Base-by-base conservation (phyloP, 2,329 filamentous ascomycete genomes). In the Hirsutella minnesotensis region DNA sequence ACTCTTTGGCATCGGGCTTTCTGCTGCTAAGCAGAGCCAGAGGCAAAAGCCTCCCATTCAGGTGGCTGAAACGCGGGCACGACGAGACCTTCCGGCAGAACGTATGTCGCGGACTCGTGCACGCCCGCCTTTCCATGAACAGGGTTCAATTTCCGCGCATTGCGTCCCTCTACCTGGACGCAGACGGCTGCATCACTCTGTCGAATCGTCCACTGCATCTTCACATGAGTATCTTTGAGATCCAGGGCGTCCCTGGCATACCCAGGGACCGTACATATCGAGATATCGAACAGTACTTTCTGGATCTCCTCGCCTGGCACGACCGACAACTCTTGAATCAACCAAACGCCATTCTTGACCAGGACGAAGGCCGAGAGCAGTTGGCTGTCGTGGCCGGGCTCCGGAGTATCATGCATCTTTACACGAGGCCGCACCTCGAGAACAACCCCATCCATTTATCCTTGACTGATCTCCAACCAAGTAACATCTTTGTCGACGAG, bases 401-500 rank as follows among this genome's bases (percentile, higher is more conserved):
- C 52, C 51, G 57, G 40, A 52, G 51, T 4, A 43, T 47, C 7
- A 40, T 52, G 33, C 49, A 50, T n/a, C 48, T 49, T 16, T 57
- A 53, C 19, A 46, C 52, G 24, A 42, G 41, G 10, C 45, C 46
- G 5, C 39, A 51, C 9, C 38, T 46, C n/a, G 49, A 56, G 3
- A 39, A 56, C 19, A 56, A 60, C 7, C 60, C 59, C 4, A 65
- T 61, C 7, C 16, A 36, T 21, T 18, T 43, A 41, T 57, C 16
- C 49, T 56, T 29, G 3, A 64, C 58, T 21, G 60, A 67, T 44
- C 45, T 65, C 15, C 61, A 62, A 38, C 50, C 56, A 36, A 60
- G 58, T 38, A 66, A 66, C 39, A 58, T 60, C 9, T 57, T 61
- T 21, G 54, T 60, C 21, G 54, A 61, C 42, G 38, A 53, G 18